Percentiles rank a stretch among this genome's conserved stretches.
Conservation (phyloP, 306 rosid species). For the Glycine soja region DNA sequence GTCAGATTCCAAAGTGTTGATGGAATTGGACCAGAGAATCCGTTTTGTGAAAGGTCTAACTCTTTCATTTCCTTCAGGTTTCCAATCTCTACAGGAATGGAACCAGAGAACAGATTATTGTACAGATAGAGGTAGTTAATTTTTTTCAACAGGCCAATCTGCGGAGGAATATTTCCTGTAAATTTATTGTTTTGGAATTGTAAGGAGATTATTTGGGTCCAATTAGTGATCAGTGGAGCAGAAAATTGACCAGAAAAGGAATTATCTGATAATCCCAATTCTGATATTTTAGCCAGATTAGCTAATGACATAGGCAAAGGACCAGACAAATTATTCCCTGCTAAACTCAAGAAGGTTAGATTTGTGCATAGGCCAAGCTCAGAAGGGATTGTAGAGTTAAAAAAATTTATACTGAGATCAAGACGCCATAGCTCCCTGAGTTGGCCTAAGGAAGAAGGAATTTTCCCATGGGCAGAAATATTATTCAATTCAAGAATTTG, state of each 20-base stretch:
- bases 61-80: conserved; percentile 44
- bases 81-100: conserved; percentile 58
- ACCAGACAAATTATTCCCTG: conserved; percentile 55
- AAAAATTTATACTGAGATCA: conserved; percentile 44
- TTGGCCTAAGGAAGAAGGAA: conserved; percentile 67
- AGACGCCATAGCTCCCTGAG: conserved; percentile 48
- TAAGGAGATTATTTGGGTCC: conserved; percentile 59
- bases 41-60: conserved; percentile 60
- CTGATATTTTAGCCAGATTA: conserved; percentile 42
- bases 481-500: conserved; percentile 35
- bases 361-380: conserved; percentile 70
- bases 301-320: conserved; percentile 60
- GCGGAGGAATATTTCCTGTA: conserved; percentile 56
- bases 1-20: conserved; percentile 51
- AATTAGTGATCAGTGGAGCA: conserved; percentile 58
- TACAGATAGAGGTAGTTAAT: conserved; percentile 40
- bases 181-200: conserved; percentile 67
- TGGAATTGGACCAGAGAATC: conserved; percentile 59
- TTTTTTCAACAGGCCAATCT: conserved; percentile 65
- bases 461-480: conserved; percentile 52
- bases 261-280: conserved; percentile 62
- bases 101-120: conserved; percentile 48
- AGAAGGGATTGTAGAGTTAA: conserved; percentile 64
- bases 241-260: conserved; percentile 58
- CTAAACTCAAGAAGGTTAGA: conserved; percentile 55